phyloP scores from a whole-genome alignment of 768 basidiomycete species.

The Russula dissimulans region DNA sequence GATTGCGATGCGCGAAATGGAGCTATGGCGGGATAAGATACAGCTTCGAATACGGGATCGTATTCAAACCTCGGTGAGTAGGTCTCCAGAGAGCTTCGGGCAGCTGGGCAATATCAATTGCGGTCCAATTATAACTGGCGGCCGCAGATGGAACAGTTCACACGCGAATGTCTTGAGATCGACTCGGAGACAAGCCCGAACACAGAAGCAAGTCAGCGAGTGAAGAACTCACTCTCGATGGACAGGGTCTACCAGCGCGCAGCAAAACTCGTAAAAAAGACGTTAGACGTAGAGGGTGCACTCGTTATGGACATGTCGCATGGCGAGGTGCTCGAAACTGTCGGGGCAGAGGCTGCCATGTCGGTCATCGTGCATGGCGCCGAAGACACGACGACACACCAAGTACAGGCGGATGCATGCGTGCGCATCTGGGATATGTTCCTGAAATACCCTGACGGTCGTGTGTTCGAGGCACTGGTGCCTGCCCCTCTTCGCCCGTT shows the following conservation, averaged over 20 bases:
- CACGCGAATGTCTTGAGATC: conserved; percentile 88
- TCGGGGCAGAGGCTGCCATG: conserved; percentile 48
- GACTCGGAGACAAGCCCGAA: conserved; percentile 48
- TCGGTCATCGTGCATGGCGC: conserved; percentile 66
- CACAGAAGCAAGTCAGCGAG: conserved; percentile 26
- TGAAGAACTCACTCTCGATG: conserved; percentile 42
- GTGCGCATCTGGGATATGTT: conserved; percentile 70
- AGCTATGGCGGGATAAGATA: conserved; percentile 94
- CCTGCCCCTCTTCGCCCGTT: conserved; percentile 77
- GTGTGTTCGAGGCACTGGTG: conserved; percentile 79
- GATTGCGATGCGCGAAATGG: conserved; percentile 91
- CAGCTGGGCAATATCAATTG: not conserved
- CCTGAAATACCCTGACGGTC: conserved; percentile 70
- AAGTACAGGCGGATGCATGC: conserved; percentile 64
- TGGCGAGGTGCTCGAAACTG: conserved; percentile 75
- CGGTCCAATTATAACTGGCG: not conserved
- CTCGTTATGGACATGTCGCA: conserved; percentile 89
- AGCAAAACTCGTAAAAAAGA: conserved; percentile 78
- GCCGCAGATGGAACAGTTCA: conserved; percentile 85
- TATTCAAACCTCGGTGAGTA: conserved; percentile 76
- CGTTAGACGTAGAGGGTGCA: conserved; percentile 87
- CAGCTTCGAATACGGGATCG: conserved; percentile 84
- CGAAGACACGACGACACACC: conserved; percentile 44
- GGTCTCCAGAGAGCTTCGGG: not conserved
- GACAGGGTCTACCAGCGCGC: conserved; percentile 88